Evolutionary conservation across 2,329 filamentous ascomycete species (phyloP), one percentile per base, ranked within the genome.

Genomic region (Colletotrichum sp.): DNA sequence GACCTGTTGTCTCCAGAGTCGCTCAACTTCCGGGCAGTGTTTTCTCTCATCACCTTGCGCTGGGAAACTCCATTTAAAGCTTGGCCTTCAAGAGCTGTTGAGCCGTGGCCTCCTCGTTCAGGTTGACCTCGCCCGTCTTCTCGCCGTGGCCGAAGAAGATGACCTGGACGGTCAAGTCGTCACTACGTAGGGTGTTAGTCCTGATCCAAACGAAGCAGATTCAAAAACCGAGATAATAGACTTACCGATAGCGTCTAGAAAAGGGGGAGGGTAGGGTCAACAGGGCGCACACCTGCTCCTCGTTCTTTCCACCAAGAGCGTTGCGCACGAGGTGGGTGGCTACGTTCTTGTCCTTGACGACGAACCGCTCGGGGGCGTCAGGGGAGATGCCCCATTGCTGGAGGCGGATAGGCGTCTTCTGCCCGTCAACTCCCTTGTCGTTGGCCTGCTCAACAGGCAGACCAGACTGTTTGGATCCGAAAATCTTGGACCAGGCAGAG

Each of bases 301-400:
- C 92, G 81, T 99, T 96, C 83, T 94, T 96, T 13, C 97, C 97
- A 71, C 97, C 97, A 34, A 99, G 92, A 0, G 97, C 97, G 82
- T 99, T 99, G 78, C 97, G 93, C 64, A 99, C 95, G 64, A 99
- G 90, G 87, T 99, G 97, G 3, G 97, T 99, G 1, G 97, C 97
- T 9, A 94, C 97, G 80, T 99, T 99, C 87, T 96, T 96, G 84
- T 99, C 98, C 87, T 98, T 93, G 13, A 98, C 95, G 2, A 98
- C 93, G 80, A 99, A 99, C n/a, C 97, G 91, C 80, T 94, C 93
- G 80, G 94, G 92, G 80, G 94, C 89, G 59, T 92, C 91, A 8
- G 92, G 91, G 59, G 93, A 92, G 34, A 98, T 92, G 64, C 96
- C 95, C 94, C 97, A 99, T 83, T 99, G 97, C 80, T 94, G 91